Conservation (phyloP, 768 basidiomycete species). For the Daedaleopsis nitida region DNA sequence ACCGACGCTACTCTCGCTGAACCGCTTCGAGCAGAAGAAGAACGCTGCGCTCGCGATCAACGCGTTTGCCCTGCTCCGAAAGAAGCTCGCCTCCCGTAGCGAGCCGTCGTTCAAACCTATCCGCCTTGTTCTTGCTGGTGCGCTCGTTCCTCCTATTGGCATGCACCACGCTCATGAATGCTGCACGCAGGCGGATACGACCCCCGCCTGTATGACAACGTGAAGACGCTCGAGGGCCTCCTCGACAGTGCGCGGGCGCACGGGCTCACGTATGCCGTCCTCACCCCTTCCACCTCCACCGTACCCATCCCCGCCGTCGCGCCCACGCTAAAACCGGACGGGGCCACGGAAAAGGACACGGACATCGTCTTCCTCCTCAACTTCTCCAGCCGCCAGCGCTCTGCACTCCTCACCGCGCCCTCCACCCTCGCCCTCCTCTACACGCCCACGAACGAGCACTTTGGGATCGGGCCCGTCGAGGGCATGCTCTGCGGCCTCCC, state of each 20-base stretch:
- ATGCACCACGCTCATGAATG: background rate
- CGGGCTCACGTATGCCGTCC: slow-evolving; percentile 59
- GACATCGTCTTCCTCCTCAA: slow-evolving; percentile 90
- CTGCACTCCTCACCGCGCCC: slow-evolving; percentile 69
- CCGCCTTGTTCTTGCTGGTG: slow-evolving; percentile 82
- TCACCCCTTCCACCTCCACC: slow-evolving; percentile 48
- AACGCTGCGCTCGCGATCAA: slow-evolving; percentile 81
- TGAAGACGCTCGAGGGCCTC: slow-evolving; percentile 63
- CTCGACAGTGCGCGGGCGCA: slow-evolving; percentile 57
- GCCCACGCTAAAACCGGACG: slow-evolving; percentile 30
- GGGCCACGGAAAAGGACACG: too few relatives aligned
- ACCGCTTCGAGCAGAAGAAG: slow-evolving; percentile 97
- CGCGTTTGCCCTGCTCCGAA: slow-evolving; percentile 65
- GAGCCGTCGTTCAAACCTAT: slow-evolving; percentile 35
- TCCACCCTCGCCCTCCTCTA: slow-evolving; percentile 81
- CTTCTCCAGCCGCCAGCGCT: slow-evolving; percentile 83
- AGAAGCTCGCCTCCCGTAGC: slow-evolving; percentile 22
- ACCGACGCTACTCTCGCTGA: slow-evolving; percentile 84
- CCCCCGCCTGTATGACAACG: slow-evolving; percentile 82
- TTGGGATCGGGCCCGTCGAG: slow-evolving; percentile 95
- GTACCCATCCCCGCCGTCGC: slow-evolving; percentile 43
- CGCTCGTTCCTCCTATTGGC: slow-evolving; percentile 5
- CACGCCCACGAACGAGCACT: slow-evolving; percentile 94
- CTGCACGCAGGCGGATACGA: slow-evolving; percentile 79
- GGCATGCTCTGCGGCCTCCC: slow-evolving; percentile 92